These are phyloP conservation scores for Paramecium biaurelia DNA, from an alignment of 73 alveolate genomes.

Conservation along the genomic window DNA sequence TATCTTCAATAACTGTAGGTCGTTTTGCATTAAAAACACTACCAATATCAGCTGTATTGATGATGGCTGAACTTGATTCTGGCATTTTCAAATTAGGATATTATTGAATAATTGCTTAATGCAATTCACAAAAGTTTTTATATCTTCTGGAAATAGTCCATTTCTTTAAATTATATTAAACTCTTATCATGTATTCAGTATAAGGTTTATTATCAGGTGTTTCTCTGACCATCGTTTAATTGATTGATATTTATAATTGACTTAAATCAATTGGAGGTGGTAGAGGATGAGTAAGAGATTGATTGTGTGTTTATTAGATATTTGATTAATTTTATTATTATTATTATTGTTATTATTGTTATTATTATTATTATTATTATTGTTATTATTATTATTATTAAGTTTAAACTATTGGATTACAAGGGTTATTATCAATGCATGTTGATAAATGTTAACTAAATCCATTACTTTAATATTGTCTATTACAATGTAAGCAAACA, in stretches of 20 bases:
- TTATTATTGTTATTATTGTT: background rate
- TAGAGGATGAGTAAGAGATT: slow-evolving; percentile 5
- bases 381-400: background rate
- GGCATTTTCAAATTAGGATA: slow-evolving; percentile 62
- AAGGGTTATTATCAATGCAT: slow-evolving; percentile 32
- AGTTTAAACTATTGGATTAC: background rate
- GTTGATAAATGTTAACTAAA: slow-evolving; percentile 48
- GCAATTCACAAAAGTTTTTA: slow-evolving; percentile 77
- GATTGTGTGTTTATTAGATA: background rate
- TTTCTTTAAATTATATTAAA: slow-evolving; percentile 66
- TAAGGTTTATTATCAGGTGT: slow-evolving; percentile 73
- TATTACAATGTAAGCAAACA: slow-evolving; percentile 63
- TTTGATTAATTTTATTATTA: background rate
- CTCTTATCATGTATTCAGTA: slow-evolving; percentile 82
- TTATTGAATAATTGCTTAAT: slow-evolving; percentile 41
- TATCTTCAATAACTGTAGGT: slow-evolving; percentile 64
- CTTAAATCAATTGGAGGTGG: slow-evolving; percentile 56
- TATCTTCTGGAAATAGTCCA: slow-evolving; percentile 79
- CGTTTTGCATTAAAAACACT: slow-evolving; percentile 56
- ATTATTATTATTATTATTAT: background rate
- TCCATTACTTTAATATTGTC: slow-evolving; percentile 19
- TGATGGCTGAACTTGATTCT: slow-evolving; percentile 63
- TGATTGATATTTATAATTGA: slow-evolving; percentile 48
- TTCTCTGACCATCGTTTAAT: slow-evolving; percentile 66
- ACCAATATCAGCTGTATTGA: slow-evolving; percentile 60